Base-by-base conservation (phyloP, 164 flowering plant species). In the Echeveria elegans region DNA sequence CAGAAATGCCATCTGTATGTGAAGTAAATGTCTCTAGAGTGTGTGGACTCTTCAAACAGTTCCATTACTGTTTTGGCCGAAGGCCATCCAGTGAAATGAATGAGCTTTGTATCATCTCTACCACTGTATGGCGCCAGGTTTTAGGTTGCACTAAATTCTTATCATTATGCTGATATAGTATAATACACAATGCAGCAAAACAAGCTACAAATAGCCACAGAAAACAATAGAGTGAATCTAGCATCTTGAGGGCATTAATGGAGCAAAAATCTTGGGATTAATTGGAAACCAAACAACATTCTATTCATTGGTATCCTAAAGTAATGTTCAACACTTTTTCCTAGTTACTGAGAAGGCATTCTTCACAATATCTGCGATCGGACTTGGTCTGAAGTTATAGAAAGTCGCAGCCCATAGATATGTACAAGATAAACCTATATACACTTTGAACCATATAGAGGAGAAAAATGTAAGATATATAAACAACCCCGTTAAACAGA, bases 371-470 rank as follows among this genome's bases (percentile, higher is more conserved):
- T 65, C 76, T 19, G 68, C 4, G 63, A 81, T 21, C 23, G 95
- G 91, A 31, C 41, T 26, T 28, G 91, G 87, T 50, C 88, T 80
- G 40, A 88, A 18, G 59, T 86, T 77, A 73, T 82, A 80, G 72
- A 75, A 70, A 32, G 93, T 82, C 6, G 87, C 84, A 58, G 73
- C 67, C 30, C 84, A 76, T 66, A 93, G 83, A 78, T 80, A 93
- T 19, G 74, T 73, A 79, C 96, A 85, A 66, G 77, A 72, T 29
- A 79, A 43, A 70, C 76, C 82, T 34, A 86, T 81, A 69, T 90
- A 93, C 6, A 88, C 29, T 72, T 78, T 93, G 69, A 90, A 87
- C 92, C 92, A 90, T 48, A 75, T 32, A 31, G 88, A 83, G 41
- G 90, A 82, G 72, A 78, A 86, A 66, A 86, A 40, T 40, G 92